Evolutionary conservation across 1,284 basidiomycete genomes (phyloP), one percentile per base, ranked within the genome.

Genomic region (Ustilago cynodontis): DNA sequence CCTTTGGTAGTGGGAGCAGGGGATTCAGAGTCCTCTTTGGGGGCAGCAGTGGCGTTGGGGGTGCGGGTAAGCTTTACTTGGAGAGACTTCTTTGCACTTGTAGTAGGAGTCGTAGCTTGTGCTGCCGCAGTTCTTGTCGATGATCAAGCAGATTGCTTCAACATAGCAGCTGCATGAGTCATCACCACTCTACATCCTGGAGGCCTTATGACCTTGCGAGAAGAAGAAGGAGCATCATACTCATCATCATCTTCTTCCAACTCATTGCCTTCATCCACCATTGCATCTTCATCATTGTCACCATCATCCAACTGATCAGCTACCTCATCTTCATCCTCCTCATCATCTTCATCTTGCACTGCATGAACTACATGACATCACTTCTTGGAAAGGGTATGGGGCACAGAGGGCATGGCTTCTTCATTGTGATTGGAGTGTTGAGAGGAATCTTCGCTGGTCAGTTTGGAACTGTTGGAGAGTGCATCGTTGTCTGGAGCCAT

Each of bases 161-260:
- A 55, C 2, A 63, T 26, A 3, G 56, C n/a, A 20, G 65, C 52
- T 18, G 54, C 37, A 6, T 22, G 24, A n/a, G 26, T 18, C 20
- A 24, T 43, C 11, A n/a, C 20, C 18, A 18, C 47, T 20, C 41
- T 50, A 7, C 56, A 54, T 2, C 52, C 56, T 0, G 53, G 11
- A 26, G 29, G 41, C 2, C 50, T 61, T 45, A 24, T 39, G 22
- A 50, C 54, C 29, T 59, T 24, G 14, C 58, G 54, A 14, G 51
- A 63, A n/a, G 49, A 60, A 14, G 70, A 70, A 10, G 70, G 70
- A 9, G 65, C 77, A 31, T 85, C 67, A 18, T 74, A 62, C 49
- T 80, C 78, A 13, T 86, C 85, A 41, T 81, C 80, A n/a, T 81
- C 68, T 3, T 71, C 71, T 51, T 77, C 76, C 2, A 67, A 86